phyloP scores from a whole-genome alignment of 306 rosid genomes.

The Echinosophora koreensis region DNA sequence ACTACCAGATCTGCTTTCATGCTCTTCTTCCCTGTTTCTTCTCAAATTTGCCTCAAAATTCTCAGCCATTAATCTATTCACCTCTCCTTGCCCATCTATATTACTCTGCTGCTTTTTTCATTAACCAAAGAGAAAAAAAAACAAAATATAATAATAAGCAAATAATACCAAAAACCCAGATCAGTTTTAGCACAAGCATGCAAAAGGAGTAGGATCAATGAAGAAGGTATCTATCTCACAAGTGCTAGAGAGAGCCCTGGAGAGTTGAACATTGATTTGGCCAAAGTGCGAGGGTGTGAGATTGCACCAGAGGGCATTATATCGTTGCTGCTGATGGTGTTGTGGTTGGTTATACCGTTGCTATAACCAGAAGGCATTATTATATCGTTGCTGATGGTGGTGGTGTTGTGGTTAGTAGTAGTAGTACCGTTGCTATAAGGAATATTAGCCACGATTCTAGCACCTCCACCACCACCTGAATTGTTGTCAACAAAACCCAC shows the following conservation, averaged over 20 bases:
- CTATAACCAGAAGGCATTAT: conserved; percentile 72
- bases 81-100: conserved; percentile 78
- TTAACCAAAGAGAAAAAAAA: background rate
- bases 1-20: conserved; percentile 91
- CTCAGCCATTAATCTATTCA: conserved; percentile 59
- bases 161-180: conserved; percentile 8
- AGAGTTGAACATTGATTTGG: conserved; percentile 90
- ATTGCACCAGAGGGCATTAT: conserved; percentile 81
- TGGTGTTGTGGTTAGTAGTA: no score
- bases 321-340: conserved; percentile 23
- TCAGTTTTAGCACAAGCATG: conserved; percentile 7
- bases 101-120: conserved; percentile 58
- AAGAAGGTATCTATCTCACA: conserved; percentile 50
- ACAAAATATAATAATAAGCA: background rate
- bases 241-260: conserved; percentile 92
- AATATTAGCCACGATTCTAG: conserved; percentile 68
- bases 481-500: conserved; percentile 81
- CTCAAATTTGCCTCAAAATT: conserved; percentile 61
- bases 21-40: conserved; percentile 81
- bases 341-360: conserved; percentile 35
- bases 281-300: conserved; percentile 67
- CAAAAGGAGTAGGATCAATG: background rate
- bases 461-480: conserved; percentile 63
- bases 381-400: conserved; percentile 36
- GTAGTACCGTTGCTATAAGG: conserved; percentile 49